Evolutionary conservation across 2,329 filamentous ascomycete genomes (phyloP).

Genomic region (Colletotrichum theobromicola): DNA sequence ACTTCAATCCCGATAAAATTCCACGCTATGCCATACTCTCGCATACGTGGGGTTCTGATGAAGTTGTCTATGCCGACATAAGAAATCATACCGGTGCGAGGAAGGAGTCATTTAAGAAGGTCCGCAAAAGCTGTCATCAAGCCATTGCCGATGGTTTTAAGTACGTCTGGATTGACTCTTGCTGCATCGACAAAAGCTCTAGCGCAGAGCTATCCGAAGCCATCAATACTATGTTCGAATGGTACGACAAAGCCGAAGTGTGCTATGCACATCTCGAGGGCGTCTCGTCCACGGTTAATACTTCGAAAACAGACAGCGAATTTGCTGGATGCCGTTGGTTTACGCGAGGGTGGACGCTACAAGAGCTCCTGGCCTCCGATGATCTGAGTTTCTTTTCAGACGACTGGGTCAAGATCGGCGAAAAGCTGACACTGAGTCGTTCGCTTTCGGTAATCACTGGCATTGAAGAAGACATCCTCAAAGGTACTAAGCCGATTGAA

Average conservation of each 20-base stretch:
- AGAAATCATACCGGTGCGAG: background rate
- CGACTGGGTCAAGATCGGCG: background rate
- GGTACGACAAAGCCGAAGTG: conserved; percentile 3
- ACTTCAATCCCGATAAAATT: background rate
- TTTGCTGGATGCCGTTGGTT: background rate
- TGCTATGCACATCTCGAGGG: conserved; percentile 20
- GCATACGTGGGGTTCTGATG: background rate
- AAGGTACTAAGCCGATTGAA: background rate
- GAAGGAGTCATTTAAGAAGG: background rate
- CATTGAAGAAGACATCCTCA: background rate
- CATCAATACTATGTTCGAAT: conserved; percentile 15
- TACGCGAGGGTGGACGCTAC: background rate
- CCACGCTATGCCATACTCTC: background rate
- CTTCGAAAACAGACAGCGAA: background rate
- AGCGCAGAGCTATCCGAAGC: background rate
- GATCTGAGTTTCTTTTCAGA: background rate
- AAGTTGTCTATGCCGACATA: background rate
- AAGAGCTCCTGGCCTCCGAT: background rate
- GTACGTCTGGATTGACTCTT: background rate
- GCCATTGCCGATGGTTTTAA: background rate
- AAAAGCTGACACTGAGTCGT: background rate
- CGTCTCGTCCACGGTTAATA: background rate
- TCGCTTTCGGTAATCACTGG: background rate
- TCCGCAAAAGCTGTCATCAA: background rate
- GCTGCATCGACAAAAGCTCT: background rate